Evolutionary conservation across 345 rosid genomes (phyloP).

Genomic region (Boechera retrofracta): DNA sequence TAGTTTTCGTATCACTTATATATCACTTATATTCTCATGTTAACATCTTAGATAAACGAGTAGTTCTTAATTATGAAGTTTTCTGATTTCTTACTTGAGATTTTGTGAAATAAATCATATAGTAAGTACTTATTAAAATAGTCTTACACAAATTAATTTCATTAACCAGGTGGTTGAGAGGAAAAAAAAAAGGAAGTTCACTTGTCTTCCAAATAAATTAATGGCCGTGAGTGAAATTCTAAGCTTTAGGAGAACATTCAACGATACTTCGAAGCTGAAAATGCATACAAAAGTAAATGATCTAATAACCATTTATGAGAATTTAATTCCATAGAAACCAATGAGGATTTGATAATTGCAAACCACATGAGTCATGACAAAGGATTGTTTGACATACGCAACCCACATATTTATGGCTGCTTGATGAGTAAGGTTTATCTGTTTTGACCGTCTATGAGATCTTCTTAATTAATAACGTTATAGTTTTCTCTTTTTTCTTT

Average conservation of each 20-base stretch:
- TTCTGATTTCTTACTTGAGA: background rate
- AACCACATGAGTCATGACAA: conserved; percentile 28
- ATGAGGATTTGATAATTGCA: conserved; percentile 1
- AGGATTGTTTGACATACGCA: conserved; percentile 30
- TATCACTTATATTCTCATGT: background rate
- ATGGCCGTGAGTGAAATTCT: conserved; percentile 5
- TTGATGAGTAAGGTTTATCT: conserved; percentile 30
- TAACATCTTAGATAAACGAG: background rate
- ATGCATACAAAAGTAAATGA: conserved; percentile 23
- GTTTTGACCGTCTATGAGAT: background rate
- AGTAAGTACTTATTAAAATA: too few relatives aligned
- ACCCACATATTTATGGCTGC: conserved; percentile 33
- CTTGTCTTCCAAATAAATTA: background rate
- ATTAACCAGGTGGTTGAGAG: background rate
- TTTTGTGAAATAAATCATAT: too few relatives aligned
- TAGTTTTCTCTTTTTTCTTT: background rate
- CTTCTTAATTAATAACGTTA: conserved; percentile 3
- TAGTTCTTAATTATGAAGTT: background rate
- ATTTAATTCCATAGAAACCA: conserved; percentile 9
- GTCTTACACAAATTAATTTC: background rate
- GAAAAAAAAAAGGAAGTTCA: background rate
- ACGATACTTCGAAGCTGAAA: background rate
- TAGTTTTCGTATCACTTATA: too few relatives aligned
- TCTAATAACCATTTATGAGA: conserved; percentile 14
- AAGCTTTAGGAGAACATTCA: background rate